phyloP scores from a whole-genome alignment of 768 basidiomycete genomes.

The Kwoniella pini region DNA sequence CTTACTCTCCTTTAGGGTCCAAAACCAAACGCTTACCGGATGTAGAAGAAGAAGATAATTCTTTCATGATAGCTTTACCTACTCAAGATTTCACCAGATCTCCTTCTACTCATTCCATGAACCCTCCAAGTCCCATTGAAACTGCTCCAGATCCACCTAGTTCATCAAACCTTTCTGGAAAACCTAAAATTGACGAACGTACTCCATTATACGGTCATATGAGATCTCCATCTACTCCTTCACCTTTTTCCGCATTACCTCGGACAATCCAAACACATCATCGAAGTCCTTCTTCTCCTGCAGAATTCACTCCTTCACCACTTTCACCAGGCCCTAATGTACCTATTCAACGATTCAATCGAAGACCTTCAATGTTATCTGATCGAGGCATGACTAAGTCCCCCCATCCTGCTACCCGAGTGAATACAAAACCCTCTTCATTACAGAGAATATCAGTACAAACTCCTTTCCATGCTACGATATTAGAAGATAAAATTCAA shows the following conservation, averaged over 20 bases:
- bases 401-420: not conserved
- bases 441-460: not conserved
- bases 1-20: not conserved
- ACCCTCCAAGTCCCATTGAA: not conserved
- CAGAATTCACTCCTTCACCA: not conserved
- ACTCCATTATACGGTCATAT: not conserved
- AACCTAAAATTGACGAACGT: too few relatives aligned
- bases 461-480: conserved; percentile 7
- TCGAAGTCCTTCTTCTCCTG: conserved; percentile 11
- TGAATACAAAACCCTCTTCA: not conserved
- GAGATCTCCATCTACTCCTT: conserved; percentile 7
- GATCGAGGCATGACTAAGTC: not conserved
- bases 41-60: not conserved
- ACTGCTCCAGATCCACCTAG: not conserved
- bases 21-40: not conserved
- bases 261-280: not conserved
- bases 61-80: not conserved
- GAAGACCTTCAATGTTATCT: not conserved
- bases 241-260: not conserved
- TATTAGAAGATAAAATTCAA: not conserved
- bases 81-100: conserved; percentile 7
- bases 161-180: too few relatives aligned
- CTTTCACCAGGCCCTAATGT: not conserved
- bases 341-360: not conserved
- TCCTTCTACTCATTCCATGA: conserved; percentile 4